Base-by-base conservation (phyloP, 345 rosid species). In the Eutrema heterophyllum region DNA sequence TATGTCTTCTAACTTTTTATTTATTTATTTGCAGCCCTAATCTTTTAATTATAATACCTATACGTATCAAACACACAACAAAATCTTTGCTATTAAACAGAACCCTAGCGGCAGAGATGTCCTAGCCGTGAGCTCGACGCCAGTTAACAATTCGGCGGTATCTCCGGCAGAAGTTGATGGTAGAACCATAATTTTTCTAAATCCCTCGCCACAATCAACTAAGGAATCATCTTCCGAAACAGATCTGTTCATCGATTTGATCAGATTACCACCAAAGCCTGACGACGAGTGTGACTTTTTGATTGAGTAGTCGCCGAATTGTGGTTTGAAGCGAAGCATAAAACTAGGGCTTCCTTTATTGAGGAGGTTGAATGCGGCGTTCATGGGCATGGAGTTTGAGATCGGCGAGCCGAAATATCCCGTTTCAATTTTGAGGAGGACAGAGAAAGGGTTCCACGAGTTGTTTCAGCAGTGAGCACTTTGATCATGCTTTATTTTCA, bases 261-360 rank as follows among this genome's bases (percentile, higher is more conserved):
- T 29, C 56, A 74, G 16, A 57, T 16, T 60, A 60, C 50, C 58
- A n/a, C 78, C 81, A 11, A 85, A 67, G 5, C 52, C 84, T 44
- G 88, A 81, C 29, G 89, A 84, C 0, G 97, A 84, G 68, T 85
- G 97, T 2, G 94, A 81, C 49, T 95, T 95, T 84, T 89, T 95
- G 36, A 88, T 77, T 0, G 92, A 88, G 80, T 91, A 95, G 75
- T 95, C 97, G 41, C 97, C 99, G 46, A 91, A 87, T 29, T 64
- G 78, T 2, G 99, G 99, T 81, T 86, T 90, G 85, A 91, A 88
- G 58, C 92, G 97, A 48, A 95, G 89, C 97, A 90, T 92, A 59
- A 95, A 95, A 81, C 79, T 74, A 61, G 99, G 97, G 76, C 86
- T 91, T 3, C 89, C 87, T 26, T 66, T 76, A 29, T 84, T 83